Conservation (phyloP, 495 filamentous ascomycete genomes). For the Antarctomyces pellizariae region DNA sequence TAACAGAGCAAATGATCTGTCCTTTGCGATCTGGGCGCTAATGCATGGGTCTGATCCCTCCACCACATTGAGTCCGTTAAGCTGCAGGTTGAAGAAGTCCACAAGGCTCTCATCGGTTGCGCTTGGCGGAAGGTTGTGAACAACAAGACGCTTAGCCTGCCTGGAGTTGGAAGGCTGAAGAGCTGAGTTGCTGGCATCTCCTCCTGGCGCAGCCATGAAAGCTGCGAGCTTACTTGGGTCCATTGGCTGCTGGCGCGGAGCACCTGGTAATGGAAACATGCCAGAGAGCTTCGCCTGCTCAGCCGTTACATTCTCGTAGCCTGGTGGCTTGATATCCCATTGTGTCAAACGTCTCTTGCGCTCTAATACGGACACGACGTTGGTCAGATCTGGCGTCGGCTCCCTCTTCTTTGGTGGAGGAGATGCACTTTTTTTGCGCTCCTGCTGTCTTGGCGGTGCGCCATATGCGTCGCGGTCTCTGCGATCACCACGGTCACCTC, state of each 20-base stretch:
- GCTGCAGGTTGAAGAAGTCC: constrained; percentile 84
- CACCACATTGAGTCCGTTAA: constrained; percentile 84
- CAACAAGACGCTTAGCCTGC: constrained; percentile 77
- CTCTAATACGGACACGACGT: constrained; percentile 50
- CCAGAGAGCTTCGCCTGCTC: constrained; percentile 98
- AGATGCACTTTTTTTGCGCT: constrained; percentile 52
- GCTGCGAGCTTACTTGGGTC: constrained; percentile 85
- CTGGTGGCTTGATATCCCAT: constrained; percentile 97
- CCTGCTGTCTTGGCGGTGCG: constrained; percentile 23
- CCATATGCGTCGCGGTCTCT: constrained; percentile 25
- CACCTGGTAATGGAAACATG: constrained; percentile 96
- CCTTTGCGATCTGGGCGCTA: constrained; percentile 57
- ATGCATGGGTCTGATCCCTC: constrained; percentile 69
- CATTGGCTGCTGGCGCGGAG: constrained; percentile 88
- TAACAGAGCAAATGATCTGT: constrained; percentile 56
- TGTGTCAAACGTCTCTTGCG: constrained; percentile 83
- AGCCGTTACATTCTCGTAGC: constrained; percentile 95
- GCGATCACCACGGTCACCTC: constrained; percentile 20
- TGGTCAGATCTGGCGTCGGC: constrained; percentile 84
- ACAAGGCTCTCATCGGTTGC: constrained; percentile 47
- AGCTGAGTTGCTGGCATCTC: constrained; percentile 45
- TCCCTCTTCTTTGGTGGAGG: constrained; percentile 78
- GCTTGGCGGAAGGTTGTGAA: constrained; percentile 50
- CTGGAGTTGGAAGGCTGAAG: constrained; percentile 83
- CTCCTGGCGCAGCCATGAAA: constrained; percentile 76